Evolutionary conservation across 2,329 filamentous ascomycete species (phyloP), one percentile per base, ranked within the genome.

Genomic region (Hypoxylon sp.): DNA sequence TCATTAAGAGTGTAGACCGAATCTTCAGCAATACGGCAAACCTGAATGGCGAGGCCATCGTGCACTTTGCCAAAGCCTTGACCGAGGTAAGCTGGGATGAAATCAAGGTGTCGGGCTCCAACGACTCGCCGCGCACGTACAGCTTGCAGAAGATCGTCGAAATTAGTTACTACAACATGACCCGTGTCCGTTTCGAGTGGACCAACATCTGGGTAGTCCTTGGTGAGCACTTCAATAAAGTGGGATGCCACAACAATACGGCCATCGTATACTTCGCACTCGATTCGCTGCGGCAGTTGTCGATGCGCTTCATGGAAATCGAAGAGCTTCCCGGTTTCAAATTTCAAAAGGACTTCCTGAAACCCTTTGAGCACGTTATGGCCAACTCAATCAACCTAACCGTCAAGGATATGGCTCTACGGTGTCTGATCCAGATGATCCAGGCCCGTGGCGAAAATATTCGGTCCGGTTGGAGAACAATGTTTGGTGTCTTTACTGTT

Each of bases 131-230:
- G 9, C 89, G 96, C 58, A 99, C 95, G 7, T 99, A 97, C 84
- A 97, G 94, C 81, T 82, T 99, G 67, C 96, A 99, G 76, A 99
- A 99, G 80, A 88, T 99, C 68, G 96, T 99, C 14, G 96, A 99
- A 79, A 98, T 99, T 79, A 97, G 93, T 78, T 97, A 97, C 79
- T 99, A 99, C 87, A 99, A 99, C 82, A 99, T 99, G 96, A 94
- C 93, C 63, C 90, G 96, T 84, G 95, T 99, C 34, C 91, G 96
- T 74, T 98, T 98, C 74, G 96, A 99, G 77, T 99, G 96, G 96
- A 96, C 92, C 11, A 95, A 91, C 73, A 97, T 99, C 64, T 99
- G 96, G 96, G 92, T 92, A 68, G 92, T 99, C 1, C 86, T 99
- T n/a, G 96, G 96, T 12, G 92, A 97, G 76, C 96, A 99, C 77